Percentiles rank a stretch among this genome's conserved stretches.
phyloP scores from a whole-genome alignment of 2,329 filamentous ascomycete genomes.

The Cyphellophora attinorum region DNA sequence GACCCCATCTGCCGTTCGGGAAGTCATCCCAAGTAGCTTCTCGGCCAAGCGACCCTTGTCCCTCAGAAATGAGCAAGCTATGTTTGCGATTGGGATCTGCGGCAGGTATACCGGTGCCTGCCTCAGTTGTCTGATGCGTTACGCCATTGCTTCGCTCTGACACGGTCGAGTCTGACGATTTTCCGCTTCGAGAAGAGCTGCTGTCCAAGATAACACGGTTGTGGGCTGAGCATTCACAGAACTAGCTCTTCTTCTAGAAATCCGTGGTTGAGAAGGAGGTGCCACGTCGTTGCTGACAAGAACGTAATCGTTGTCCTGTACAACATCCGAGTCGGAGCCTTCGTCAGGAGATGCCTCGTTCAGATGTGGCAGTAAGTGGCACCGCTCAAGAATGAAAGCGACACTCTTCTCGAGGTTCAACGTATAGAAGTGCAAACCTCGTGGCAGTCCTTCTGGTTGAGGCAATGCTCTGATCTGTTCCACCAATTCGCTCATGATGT shows the following conservation, averaged over 20 bases:
- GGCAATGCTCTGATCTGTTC: slow-evolving; percentile 63
- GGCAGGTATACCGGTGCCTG: slow-evolving; percentile 65
- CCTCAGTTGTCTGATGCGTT: slow-evolving; percentile 59
- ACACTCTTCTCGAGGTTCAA: slow-evolving; percentile 94
- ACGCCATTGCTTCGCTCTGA: slow-evolving; percentile 26
- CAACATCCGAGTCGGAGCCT: slow-evolving; percentile 35
- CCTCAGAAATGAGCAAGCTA: slow-evolving; percentile 87
- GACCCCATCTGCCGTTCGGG: slow-evolving; percentile 91
- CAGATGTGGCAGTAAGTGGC: slow-evolving; percentile 62
- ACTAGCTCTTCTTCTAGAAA: slow-evolving; percentile 53
- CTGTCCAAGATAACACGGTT: slow-evolving; percentile 78
- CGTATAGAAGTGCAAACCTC: slow-evolving; percentile 94
- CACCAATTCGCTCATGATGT: slow-evolving; percentile 73
- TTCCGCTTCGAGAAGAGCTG: slow-evolving; percentile 34
- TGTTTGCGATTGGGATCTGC: slow-evolving; percentile 68
- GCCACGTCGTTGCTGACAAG: slow-evolving; percentile 1
- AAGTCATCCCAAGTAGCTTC: slow-evolving; percentile 99
- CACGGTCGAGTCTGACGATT: slow-evolving; percentile 19
- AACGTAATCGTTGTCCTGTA: slow-evolving; percentile 29
- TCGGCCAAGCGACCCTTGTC: slow-evolving; percentile 75
- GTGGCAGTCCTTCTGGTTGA: slow-evolving; percentile 39
- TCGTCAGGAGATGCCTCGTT: slow-evolving; percentile 16
- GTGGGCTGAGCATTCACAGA: slow-evolving; percentile 76
- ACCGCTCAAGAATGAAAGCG: slow-evolving; percentile 80
- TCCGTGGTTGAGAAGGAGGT: slow-evolving; percentile 19